Evolutionary conservation across 768 basidiomycete genomes (phyloP), one percentile per base, ranked within the genome.

Genomic region (Crassisporium funariophilum): DNA sequence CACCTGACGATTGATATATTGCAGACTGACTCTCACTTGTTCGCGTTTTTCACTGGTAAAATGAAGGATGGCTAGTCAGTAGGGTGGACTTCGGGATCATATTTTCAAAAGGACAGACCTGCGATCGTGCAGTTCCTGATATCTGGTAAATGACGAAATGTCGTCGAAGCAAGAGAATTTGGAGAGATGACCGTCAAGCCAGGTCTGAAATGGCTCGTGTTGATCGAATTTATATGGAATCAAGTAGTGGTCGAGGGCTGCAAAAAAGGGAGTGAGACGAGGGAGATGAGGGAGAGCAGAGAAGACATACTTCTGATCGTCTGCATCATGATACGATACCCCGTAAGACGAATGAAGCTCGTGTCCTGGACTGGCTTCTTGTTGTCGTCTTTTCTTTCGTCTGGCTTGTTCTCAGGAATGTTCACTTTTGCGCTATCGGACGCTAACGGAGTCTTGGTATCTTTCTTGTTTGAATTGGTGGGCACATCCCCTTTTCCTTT

Each of bases 201-300:
- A 79, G 8, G 61, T 50, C 21, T 65, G 65, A 41, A 77, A 63
- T 13, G 61, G 61, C 13, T 67, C 57, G 21, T 66, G 58, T 19
- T 59, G 60, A 4, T 59, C 52, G 43, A 75, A 66, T 4, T 66
- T 64, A 47, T 77, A 79, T 4, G 70, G 70, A 4, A 71, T 58
- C 22, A 77, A 73, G 19, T 72, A 74, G 38, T 64, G 67, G 47
- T 81, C 77, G 68, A 81, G 73, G 3, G 61, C 78, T 79, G 47
- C 21, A 31, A 33, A 35, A 17, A 12, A 23, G 59, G 17, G 54
- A 35, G n/a, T 9, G 20, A 10, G 9, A 37, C 11, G 13, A 7
- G 22, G 19, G 24, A 35, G 34, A 16, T n/a, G 25, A 42, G 4
- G 22, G 21, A 33, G 24, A 24, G 38, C 21, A 17, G 16, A 17